Evolutionary conservation across 148 eudicot species (phyloP), one percentile per base, ranked within the genome.

Genomic region (Limonium bicolor): DNA sequence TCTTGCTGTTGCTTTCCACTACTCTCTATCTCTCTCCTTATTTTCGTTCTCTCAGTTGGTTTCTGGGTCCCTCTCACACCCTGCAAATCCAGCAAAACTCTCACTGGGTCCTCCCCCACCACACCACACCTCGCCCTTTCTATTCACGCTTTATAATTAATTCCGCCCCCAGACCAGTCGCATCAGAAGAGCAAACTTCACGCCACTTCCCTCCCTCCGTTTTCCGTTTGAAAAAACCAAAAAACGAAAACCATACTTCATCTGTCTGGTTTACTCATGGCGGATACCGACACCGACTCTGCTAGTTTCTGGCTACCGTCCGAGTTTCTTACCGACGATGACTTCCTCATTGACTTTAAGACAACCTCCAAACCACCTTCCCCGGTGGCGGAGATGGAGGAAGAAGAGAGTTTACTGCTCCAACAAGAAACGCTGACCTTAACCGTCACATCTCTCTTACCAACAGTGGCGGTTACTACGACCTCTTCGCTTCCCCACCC

Each of bases 301-400:
- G 68, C 73, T 4, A n/a, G n/a, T n/a, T 80, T 80, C 36, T 80
- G 80, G 76, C 76, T 85, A 4, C 95, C 86, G 0, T 47, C 85
- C 3, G 74, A 71, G 45, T 80, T 85, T 26, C 76, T 80, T 38
- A 58, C 73, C 22, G 81, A 66, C 55, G 80, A 70, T 7, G 73
- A 78, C 45, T 36, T 68, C 13, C 57, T 56, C 65, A 9, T 55
- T n/a, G n/a, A n/a, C n/a, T n/a, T 3, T 4, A 7, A 5, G 9
- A 26, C 12, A 17, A 12, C 28, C 25, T 6, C 34, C 9, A 20
- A 5, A 30, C 9, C 25, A 26, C 31, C 17, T 30, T 5, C 43
- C 9, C 57, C n/a, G n/a, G n/a, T n/a, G n/a, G n/a, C n/a, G n/a
- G n/a, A n/a, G n/a, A n/a, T n/a, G n/a, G n/a, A n/a, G n/a, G n/a